Conservation (phyloP, 805 yeast genomes). For the Blastobotrys chiropterorum region DNA sequence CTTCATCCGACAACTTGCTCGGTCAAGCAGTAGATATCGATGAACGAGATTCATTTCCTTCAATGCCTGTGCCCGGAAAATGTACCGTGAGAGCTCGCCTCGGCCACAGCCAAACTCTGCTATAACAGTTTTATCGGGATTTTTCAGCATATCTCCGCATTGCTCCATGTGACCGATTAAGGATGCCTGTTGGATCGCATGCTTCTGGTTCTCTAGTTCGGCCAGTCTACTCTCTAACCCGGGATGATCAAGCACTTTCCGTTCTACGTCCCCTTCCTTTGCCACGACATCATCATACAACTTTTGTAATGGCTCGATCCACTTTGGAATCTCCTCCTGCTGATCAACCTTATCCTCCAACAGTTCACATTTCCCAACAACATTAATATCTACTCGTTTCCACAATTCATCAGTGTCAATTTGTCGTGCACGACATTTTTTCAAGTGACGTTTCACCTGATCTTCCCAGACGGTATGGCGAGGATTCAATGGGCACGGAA, state of each 20-base stretch:
- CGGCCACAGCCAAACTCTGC: conserved; percentile 90
- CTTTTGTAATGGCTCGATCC: conserved; percentile 27
- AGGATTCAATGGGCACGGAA: conserved; percentile 74
- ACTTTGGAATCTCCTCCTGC: conserved; percentile 18
- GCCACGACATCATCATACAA: conserved; percentile 6
- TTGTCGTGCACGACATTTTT: conserved; percentile 43
- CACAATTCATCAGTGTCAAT: conserved; percentile 40
- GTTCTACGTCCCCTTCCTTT: conserved; percentile 5
- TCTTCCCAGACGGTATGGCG: conserved; percentile 65
- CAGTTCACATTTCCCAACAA: conserved; percentile 11
- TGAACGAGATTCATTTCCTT: conserved; percentile 4
- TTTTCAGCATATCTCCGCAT: conserved; percentile 33
- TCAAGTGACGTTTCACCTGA: conserved; percentile 49
- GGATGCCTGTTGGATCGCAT: conserved; percentile 77
- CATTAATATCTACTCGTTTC: conserved; percentile 46
- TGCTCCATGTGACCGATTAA: conserved; percentile 60
- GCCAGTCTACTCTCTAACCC: conserved; percentile 41
- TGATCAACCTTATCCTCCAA: conserved; percentile 7
- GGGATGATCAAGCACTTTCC: conserved; percentile 19
- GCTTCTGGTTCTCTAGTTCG: conserved; percentile 57
- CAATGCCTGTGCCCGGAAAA: conserved; percentile 33
- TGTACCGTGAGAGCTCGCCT: conserved; percentile 71
- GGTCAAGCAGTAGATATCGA: conserved; percentile 58
- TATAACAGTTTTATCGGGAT: conserved; percentile 27
- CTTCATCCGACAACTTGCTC: conserved; percentile 73